A percentile compares a stretch with the other conserved stretches of the same genome.
These are phyloP conservation scores for Melastoma malabathricum DNA, from an alignment of 345 rosid species.

Conservation along the genomic window DNA sequence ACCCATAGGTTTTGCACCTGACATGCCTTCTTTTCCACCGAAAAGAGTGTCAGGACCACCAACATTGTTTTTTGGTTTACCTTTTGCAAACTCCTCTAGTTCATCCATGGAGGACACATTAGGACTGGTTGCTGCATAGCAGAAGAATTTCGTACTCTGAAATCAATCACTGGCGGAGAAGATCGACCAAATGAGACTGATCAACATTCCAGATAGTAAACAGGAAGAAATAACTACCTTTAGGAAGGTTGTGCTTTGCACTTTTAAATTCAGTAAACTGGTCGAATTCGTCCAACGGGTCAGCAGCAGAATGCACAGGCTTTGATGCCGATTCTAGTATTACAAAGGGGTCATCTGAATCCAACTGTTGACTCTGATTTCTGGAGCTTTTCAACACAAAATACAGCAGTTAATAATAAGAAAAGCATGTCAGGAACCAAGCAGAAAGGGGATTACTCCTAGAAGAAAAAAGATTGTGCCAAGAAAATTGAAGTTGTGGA, in stretches of 20 bases:
- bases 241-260: slow-evolving; percentile 19
- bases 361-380: no score
- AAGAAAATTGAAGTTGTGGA: no score
- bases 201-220: slow-evolving; percentile 3
- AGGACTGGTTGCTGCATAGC: slow-evolving; percentile 32
- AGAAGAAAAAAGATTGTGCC: no score
- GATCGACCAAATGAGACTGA: background rate
- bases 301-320: slow-evolving; percentile 21
- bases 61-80: slow-evolving; percentile 26
- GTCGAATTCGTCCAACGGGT: slow-evolving; percentile 50
- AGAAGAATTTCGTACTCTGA: slow-evolving; percentile 8
- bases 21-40: slow-evolving; percentile 6
- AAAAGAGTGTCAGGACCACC: slow-evolving; percentile 8
- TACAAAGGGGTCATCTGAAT: slow-evolving; percentile 44
- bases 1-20: slow-evolving; percentile 22
- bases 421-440: no score
- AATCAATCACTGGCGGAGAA: background rate
- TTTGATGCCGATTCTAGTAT: slow-evolving; percentile 45
- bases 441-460: no score
- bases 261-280: slow-evolving; percentile 24
- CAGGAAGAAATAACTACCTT: slow-evolving; percentile 5
- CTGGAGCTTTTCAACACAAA: no score
- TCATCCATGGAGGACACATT: slow-evolving; percentile 47
- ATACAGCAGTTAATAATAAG: no score
- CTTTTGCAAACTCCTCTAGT: slow-evolving; percentile 67